Conservation (phyloP, 1,284 basidiomycete species). For the Ganoderma sinense region DNA sequence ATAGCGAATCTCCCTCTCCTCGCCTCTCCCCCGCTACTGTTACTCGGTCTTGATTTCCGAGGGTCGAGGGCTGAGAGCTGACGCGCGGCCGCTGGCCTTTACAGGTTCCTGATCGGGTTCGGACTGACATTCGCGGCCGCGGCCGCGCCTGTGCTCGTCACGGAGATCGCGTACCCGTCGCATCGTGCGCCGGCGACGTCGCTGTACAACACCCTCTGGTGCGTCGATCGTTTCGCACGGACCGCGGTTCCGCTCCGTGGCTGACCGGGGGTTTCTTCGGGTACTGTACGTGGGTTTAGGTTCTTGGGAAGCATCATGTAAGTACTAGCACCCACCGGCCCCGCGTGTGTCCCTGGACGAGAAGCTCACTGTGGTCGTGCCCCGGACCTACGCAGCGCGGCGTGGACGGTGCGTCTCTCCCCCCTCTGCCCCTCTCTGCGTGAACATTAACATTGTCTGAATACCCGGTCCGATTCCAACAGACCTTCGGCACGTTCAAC, state of each 20-base stretch:
- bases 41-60: too few relatives aligned
- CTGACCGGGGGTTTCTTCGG: neutral
- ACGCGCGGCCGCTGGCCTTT: neutral
- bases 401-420: slow-evolving; percentile 51
- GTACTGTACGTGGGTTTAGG: too few relatives aligned
- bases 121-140: slow-evolving; percentile 59
- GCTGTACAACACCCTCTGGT: slow-evolving; percentile 64
- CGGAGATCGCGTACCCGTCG: slow-evolving; percentile 62
- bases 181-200: slow-evolving; percentile 61
- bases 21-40: neutral
- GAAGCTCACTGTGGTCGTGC: neutral
- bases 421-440: neutral
- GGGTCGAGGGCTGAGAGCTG: too few relatives aligned
- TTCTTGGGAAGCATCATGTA: slow-evolving; percentile 52
- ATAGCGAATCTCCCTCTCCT: slow-evolving; percentile 23
- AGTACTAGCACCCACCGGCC: slow-evolving; percentile 25
- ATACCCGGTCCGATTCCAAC: slow-evolving; percentile 23
- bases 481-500: slow-evolving; percentile 66
- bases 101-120: slow-evolving; percentile 60
- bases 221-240: slow-evolving; percentile 29
- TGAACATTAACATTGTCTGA: neutral
- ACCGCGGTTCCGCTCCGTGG: neutral
- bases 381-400: slow-evolving; percentile 45
- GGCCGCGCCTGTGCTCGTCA: slow-evolving; percentile 61
- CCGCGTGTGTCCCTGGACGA: neutral